Percentiles rank a stretch among this genome's conserved stretches.
Conservation (phyloP, 805 yeast species). For the Candida oleophila region DNA sequence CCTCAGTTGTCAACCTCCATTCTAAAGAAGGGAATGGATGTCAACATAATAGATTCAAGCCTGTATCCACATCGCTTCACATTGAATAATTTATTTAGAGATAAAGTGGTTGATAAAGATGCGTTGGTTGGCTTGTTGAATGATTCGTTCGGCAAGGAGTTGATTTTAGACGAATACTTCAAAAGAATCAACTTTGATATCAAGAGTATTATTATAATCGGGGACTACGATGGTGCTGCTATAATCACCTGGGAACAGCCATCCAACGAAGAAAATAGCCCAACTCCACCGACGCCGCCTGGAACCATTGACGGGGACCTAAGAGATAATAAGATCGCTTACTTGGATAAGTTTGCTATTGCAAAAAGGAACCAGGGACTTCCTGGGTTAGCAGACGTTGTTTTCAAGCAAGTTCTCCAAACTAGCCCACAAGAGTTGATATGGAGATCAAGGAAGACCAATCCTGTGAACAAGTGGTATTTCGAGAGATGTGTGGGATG, state of each 20-base stretch:
- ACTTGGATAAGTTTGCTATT: slow-evolving; percentile 93
- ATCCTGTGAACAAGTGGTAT: slow-evolving; percentile 97
- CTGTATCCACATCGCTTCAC: slow-evolving; percentile 34
- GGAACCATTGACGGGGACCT: slow-evolving; percentile 9
- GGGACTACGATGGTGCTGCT: slow-evolving; percentile 95
- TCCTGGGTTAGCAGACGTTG: slow-evolving; percentile 89
- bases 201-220: slow-evolving; percentile 81
- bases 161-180: slow-evolving; percentile 69
- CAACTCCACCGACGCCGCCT: slow-evolving; percentile 5
- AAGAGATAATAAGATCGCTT: slow-evolving; percentile 49
- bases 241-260: slow-evolving; percentile 76
- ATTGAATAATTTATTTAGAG: slow-evolving; percentile 35
- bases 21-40: slow-evolving; percentile 70
- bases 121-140: slow-evolving; percentile 65
- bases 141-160: slow-evolving; percentile 69
- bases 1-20: slow-evolving; percentile 76
- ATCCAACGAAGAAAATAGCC: slow-evolving; percentile 7
- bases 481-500: slow-evolving; percentile 86
- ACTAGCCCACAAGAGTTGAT: slow-evolving; percentile 70
- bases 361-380: slow-evolving; percentile 82
- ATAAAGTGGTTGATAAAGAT: slow-evolving; percentile 48
- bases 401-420: slow-evolving; percentile 75
- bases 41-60: slow-evolving; percentile 39
- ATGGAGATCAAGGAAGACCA: slow-evolving; percentile 85
- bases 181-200: slow-evolving; percentile 61